These are phyloP conservation scores for Plasmopara halstedii DNA, from an alignment of 352 stramenopile species.

Conservation along the genomic window DNA sequence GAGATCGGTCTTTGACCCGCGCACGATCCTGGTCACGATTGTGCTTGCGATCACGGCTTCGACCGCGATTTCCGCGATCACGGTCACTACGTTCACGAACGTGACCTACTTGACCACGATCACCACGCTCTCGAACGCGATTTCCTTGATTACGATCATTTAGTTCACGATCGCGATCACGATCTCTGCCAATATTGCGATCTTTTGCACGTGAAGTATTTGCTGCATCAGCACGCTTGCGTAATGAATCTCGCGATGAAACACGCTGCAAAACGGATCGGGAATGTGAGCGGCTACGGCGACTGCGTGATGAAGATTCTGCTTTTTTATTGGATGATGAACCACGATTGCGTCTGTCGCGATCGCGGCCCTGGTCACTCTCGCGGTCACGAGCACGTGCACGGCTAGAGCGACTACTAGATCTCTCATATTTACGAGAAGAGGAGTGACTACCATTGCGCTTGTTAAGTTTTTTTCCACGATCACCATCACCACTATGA, in stretches of 20 bases:
- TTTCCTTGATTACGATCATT: conserved; percentile 8
- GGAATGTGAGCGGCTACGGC: conserved; percentile 39
- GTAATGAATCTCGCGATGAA: conserved; percentile 26
- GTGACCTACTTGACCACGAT: conserved; percentile 2
- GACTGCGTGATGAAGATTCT: conserved; percentile 18
- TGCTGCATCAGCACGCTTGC: conserved; percentile 19
- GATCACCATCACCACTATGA: conserved; percentile 11
- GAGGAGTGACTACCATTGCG: conserved; percentile 14
- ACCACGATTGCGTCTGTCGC: conserved; percentile 13
- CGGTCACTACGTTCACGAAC: conserved; percentile 18
- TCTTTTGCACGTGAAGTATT: conserved; percentile 21
- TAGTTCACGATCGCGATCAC: conserved; percentile 21
- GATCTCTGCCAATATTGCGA: conserved; percentile 12
- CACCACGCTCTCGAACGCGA: conserved; percentile 7
- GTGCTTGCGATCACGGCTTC: conserved; percentile 9
- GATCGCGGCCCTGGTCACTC: conserved; percentile 1
- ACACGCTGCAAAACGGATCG: conserved; percentile 26
- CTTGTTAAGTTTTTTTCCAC: conserved; percentile 9
- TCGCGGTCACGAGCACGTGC: conserved; percentile 11
- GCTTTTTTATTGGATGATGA: conserved; percentile 21
- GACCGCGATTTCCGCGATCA: too few relatives aligned
- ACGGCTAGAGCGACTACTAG: conserved; percentile 22
- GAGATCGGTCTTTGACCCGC: conserved; percentile 24
- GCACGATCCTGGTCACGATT: conserved; percentile 8
- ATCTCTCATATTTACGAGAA: conserved; percentile 26